Evolutionary conservation across 2,329 filamentous ascomycete species (phyloP).

Genomic region (Daldinia sp.): DNA sequence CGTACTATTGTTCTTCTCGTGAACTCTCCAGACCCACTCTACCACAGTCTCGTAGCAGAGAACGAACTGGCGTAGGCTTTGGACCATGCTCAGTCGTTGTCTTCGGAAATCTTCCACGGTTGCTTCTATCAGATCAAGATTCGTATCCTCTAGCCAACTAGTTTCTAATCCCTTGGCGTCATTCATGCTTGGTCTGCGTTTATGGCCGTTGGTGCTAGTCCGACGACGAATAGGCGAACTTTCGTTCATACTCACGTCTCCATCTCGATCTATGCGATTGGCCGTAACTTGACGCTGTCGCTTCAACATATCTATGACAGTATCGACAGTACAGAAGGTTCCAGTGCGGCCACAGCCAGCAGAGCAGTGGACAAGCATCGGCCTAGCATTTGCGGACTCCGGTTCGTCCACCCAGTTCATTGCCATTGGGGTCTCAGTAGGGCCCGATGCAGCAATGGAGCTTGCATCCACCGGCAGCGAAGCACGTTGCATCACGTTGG

Average conservation of each 20-base stretch:
- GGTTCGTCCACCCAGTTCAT: conserved; percentile 70
- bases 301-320: conserved; percentile 95
- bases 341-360: conserved; percentile 96
- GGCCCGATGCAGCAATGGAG: conserved; percentile 52
- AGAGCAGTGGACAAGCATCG: conserved; percentile 93
- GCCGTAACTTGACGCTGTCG: conserved; percentile 70
- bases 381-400: conserved; percentile 67
- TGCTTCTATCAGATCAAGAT: conserved; percentile 82
- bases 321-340: conserved; percentile 96
- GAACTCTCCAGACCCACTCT: conserved; percentile 78
- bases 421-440: conserved; percentile 49
- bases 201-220: conserved; percentile 34
- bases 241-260: conserved; percentile 61
- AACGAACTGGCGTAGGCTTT: conserved; percentile 92
- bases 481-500: conserved; percentile 77
- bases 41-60: conserved; percentile 95
- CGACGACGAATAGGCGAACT: conserved; percentile 44
- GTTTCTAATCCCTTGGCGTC: conserved; percentile 56
- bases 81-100: conserved; percentile 95
- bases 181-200: conserved; percentile 9
- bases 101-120: conserved; percentile 91
- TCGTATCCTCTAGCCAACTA: conserved; percentile 76
- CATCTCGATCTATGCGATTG: conserved; percentile 54
- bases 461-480: conserved; percentile 62
- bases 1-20: conserved; percentile 52